Conservation (phyloP, 148 eudicot genomes). For the Vaccinium corymbosum region DNA sequence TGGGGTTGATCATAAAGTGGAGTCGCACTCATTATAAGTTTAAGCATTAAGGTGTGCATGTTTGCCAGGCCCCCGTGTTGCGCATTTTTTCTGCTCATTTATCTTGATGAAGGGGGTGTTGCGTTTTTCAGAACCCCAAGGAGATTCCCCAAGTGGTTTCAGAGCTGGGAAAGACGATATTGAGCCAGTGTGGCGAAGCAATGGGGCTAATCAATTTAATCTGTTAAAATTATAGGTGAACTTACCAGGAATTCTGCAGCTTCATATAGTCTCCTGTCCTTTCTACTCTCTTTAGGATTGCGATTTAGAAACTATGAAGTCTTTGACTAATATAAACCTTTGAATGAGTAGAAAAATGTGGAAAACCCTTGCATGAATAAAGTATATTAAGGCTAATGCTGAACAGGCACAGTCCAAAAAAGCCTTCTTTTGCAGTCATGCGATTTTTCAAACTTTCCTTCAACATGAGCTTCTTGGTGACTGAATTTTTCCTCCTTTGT, state of each 20-base stretch:
- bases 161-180: neutral
- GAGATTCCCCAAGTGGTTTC: neutral
- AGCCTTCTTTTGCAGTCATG: neutral
- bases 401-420: neutral
- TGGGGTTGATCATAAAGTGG: neutral
- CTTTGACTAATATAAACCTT: neutral
- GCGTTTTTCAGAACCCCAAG: neutral
- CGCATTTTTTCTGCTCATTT: neutral
- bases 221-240: neutral
- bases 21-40: neutral
- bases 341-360: neutral
- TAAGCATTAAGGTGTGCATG: too few species aligned
- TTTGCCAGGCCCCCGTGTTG: neutral
- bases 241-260: neutral
- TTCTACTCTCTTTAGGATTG: neutral
- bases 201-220: neutral
- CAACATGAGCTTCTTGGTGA: neutral
- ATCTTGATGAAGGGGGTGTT: neutral
- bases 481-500: neutral
- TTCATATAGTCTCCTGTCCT: neutral
- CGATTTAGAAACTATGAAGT: neutral
- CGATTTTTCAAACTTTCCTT: neutral
- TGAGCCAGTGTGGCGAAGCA: neutral
- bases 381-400: neutral
- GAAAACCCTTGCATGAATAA: neutral